Conservation (phyloP, 169 alveolate genomes). For the Perkinsus olseni region DNA sequence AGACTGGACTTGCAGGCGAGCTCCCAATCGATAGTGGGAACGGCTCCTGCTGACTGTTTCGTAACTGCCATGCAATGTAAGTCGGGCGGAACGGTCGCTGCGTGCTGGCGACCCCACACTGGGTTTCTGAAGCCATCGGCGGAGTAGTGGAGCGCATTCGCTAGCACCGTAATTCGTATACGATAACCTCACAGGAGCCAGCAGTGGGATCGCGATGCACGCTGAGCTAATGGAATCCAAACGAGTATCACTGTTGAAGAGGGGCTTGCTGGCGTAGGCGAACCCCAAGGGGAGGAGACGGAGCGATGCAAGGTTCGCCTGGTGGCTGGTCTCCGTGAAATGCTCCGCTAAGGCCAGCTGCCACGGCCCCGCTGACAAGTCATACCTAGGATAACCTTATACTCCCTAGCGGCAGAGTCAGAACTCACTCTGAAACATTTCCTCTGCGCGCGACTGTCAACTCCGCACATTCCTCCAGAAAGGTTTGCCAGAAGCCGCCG, state of each 20-base stretch:
- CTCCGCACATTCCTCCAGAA: not conserved
- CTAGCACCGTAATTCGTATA: too few relatives aligned
- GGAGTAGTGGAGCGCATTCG: too few relatives aligned
- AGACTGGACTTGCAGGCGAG: not conserved
- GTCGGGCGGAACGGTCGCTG: too few relatives aligned
- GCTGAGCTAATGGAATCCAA: not conserved
- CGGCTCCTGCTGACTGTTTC: not conserved
- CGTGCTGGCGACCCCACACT: too few relatives aligned
- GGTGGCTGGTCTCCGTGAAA: not conserved
- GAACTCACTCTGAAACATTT: not conserved
- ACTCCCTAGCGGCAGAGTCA: not conserved
- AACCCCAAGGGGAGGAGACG: not conserved
- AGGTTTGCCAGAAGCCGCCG: not conserved
- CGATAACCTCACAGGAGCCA: too few relatives aligned
- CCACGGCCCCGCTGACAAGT: not conserved
- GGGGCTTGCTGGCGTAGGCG: not conserved
- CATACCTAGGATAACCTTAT: not conserved
- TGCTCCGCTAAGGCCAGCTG: not conserved
- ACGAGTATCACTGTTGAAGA: not conserved
- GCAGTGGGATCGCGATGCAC: too few relatives aligned
- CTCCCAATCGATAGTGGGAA: not conserved
- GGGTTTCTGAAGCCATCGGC: too few relatives aligned
- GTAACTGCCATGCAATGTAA: not conserved
- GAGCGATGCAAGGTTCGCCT: not conserved
- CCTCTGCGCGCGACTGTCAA: not conserved